Base-by-base conservation (phyloP, 163 green algal genomes). In the Prototheca wickerhamii region DNA sequence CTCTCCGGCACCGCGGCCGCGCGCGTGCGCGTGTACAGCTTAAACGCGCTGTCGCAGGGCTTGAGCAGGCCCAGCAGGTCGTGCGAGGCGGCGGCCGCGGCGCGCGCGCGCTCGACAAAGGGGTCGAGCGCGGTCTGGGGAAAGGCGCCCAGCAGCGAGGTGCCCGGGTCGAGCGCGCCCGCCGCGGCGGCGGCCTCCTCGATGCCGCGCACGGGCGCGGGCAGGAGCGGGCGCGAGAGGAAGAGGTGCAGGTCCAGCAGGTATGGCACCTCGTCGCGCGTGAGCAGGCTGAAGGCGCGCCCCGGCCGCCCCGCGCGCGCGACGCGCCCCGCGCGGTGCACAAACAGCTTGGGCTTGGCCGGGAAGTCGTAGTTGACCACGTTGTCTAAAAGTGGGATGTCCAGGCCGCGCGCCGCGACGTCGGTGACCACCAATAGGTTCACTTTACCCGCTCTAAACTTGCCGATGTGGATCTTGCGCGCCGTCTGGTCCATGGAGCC, bases 361-460 rank as follows among this genome's bases (percentile, higher is more conserved):
- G 92, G 92, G 69, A 96, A 96, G 83, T 98, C 91, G 60, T 85
- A 92, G 68, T 95, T 88, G 61, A 99, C 73, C 34, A 98, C 94
- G 71, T 98, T 97, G 80, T 97, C 89, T 52, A 98, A 82, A 33
- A 95, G 78, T 0, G 93, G 93, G 50, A 99, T 94, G 83, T 99
- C 93, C 29, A 99, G 89, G 46, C 93, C 93, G 17, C 93, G 82
- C 20, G 93, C 92, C 46, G 93, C 93, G 25, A 98, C 93, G 71
- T 99, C 93, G 1, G 93, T 99, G 31, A 95, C 92, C 30, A 98
- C 68, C 59, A 97, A 77, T 52, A 95, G 57, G 44, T 72, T 50
- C 6, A 74, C 73, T 32, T 81, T 81, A 20, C 80, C 67, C 8
- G 79, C 82, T 0, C 85, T 66, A 73, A 99, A 97, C 77, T 94